Conservation (phyloP, 2,329 filamentous ascomycete species). For the Dendryphion nanum region DNA sequence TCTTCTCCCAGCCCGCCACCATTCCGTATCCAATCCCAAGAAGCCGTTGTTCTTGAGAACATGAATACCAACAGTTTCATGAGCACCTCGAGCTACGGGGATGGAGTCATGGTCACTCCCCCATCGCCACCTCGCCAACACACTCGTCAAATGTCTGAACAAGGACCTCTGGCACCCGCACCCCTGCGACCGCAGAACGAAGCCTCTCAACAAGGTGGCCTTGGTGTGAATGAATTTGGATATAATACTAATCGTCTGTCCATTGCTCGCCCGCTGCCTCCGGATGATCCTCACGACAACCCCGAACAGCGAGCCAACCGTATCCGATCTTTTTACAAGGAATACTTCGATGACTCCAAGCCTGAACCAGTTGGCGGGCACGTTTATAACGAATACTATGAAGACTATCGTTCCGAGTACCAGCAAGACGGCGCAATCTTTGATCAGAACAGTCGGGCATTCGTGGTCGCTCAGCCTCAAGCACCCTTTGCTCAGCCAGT, state of each 20-base stretch:
- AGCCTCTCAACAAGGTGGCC: slow-evolving; percentile 13
- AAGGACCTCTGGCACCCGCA: slow-evolving; percentile 26
- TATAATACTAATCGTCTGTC: slow-evolving; percentile 52
- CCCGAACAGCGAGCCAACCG: slow-evolving; percentile 93
- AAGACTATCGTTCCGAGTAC: slow-evolving; percentile 72
- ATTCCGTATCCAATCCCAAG: slow-evolving; percentile 35
- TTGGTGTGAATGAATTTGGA: slow-evolving; percentile 31
- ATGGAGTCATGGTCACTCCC: slow-evolving; percentile 51
- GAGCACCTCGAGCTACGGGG: slow-evolving; percentile 56
- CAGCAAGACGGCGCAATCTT: slow-evolving; percentile 59
- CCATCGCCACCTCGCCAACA: slow-evolving; percentile 35
- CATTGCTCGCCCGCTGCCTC: slow-evolving; percentile 77
- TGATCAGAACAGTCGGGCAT: slow-evolving; percentile 60
- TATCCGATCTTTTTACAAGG: slow-evolving; percentile 98
- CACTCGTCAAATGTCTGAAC: slow-evolving; percentile 12
- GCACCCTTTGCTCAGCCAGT: slow-evolving; percentile 79
- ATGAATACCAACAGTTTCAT: slow-evolving; percentile 41
- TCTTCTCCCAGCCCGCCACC: slow-evolving; percentile 16
- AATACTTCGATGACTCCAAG: slow-evolving; percentile 91
- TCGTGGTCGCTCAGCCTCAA: slow-evolving; percentile 53
- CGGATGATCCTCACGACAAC: slow-evolving; percentile 82
- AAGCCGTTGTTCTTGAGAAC: slow-evolving; percentile 34
- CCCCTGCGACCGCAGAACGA: slow-evolving; percentile 23
- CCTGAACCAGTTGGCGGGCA: slow-evolving; percentile 37
- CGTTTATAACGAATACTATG: slow-evolving; percentile 60